Conservation (phyloP, 129 eudicot genomes). For the Smallanthus sonchifolius region DNA sequence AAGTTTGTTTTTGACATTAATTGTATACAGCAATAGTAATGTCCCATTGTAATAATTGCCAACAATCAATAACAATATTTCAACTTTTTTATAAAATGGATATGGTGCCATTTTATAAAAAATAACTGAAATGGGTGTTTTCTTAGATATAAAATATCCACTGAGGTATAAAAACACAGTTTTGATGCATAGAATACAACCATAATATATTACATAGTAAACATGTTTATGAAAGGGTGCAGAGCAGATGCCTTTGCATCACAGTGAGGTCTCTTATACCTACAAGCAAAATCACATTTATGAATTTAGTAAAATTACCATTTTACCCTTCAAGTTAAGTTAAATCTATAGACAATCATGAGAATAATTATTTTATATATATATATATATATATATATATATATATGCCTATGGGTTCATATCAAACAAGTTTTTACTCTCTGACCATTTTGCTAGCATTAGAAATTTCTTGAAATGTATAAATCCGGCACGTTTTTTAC, state of each 20-base stretch:
- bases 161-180: neutral
- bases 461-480: too few species aligned
- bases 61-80: neutral
- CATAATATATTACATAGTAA: neutral
- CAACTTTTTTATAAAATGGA: neutral
- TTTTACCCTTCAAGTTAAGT: neutral
- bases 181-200: neutral
- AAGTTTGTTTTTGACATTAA: conserved; percentile 19
- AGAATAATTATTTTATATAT: too few species aligned
- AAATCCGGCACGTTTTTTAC: too few species aligned
- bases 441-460: too few species aligned
- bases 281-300: conserved; percentile 27
- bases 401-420: too few species aligned
- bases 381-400: too few species aligned
- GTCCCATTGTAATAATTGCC: neutral
- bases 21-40: conserved; percentile 4
- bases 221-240: conserved; percentile 2
- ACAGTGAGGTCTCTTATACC: conserved; percentile 18
- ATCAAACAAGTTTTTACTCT: too few species aligned
- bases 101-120: neutral
- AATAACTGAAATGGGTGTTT: neutral
- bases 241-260: conserved; percentile 6
- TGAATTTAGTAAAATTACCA: neutral
- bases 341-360: neutral
- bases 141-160: neutral